A percentile compares a stretch with the other conserved stretches of the same genome.
These are phyloP conservation scores for Tripterygium wilfordii DNA, from an alignment of 177 flowering plant species.

Conservation along the genomic window DNA sequence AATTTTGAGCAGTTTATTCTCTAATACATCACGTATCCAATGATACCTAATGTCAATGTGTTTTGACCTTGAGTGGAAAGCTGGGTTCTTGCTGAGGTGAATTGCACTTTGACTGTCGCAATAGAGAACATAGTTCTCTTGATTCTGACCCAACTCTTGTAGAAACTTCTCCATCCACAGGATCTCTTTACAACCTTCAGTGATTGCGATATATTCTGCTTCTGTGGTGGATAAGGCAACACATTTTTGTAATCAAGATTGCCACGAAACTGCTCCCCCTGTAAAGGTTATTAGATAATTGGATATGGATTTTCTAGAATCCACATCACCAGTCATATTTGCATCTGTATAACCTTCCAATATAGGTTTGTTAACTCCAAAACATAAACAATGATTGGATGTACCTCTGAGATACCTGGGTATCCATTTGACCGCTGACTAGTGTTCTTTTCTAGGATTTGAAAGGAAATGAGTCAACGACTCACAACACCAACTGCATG, in stretches of 20 bases:
- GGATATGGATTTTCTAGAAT: background rate
- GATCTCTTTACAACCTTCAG: constrained; percentile 1
- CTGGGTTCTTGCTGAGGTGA: background rate
- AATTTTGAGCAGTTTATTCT: background rate
- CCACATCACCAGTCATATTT: background rate
- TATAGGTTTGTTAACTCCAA: background rate
- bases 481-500: background rate
- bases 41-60: constrained; percentile 1
- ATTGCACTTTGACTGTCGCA: constrained; percentile 1
- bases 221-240: constrained; percentile 1
- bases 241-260: background rate
- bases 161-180: constrained; percentile 1
- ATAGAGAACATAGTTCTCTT: background rate
- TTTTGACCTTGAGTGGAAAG: background rate
- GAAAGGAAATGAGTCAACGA: background rate
- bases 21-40: background rate
- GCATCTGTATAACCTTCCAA: background rate
- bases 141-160: background rate
- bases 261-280: background rate
- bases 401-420: background rate
- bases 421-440: background rate
- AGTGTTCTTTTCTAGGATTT: background rate
- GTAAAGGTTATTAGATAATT: background rate
- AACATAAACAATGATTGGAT: background rate
- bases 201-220: background rate